A percentile compares a stretch with the other conserved stretches of the same genome.
Conservation (phyloP, 352 stramenopile genomes). For the Lagenidium giganteum region DNA sequence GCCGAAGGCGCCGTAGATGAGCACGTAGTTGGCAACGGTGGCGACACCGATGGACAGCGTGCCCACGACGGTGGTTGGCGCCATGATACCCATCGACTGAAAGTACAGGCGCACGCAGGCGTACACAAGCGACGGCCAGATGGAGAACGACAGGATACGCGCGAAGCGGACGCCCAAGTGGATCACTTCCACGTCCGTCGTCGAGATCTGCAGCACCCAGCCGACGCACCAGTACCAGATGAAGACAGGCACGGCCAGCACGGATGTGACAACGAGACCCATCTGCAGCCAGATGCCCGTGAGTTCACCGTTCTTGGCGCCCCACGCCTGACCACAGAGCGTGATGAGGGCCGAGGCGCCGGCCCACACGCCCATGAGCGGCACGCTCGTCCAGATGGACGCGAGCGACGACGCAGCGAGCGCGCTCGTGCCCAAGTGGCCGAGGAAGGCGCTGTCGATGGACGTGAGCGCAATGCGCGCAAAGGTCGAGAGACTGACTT, state of each 20-base stretch:
- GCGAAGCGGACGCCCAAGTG: conserved; percentile 60
- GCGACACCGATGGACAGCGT: conserved; percentile 61
- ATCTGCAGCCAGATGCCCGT: conserved; percentile 74
- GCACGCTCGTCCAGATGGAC: conserved; percentile 71
- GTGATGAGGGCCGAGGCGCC: conserved; percentile 68
- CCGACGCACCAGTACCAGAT: conserved; percentile 61
- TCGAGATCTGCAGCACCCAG: conserved; percentile 53
- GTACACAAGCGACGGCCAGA: conserved; percentile 74
- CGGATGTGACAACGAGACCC: conserved; percentile 36
- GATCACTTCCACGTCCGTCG: conserved; percentile 58
- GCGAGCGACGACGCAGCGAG: conserved; percentile 72
- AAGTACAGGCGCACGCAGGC: conserved; percentile 79
- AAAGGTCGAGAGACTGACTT: conserved; percentile 76
- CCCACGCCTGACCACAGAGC: conserved; percentile 72
- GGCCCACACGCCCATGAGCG: conserved; percentile 63
- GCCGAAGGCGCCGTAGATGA: conserved; percentile 39
- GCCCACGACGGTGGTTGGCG: conserved; percentile 64
- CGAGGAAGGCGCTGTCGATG: conserved; percentile 75
- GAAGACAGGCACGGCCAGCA: conserved; percentile 45
- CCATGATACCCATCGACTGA: conserved; percentile 79
- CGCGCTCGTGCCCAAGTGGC: conserved; percentile 61
- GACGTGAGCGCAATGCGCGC: conserved; percentile 72
- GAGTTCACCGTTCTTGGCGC: conserved; percentile 59
- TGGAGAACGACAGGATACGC: conserved; percentile 72
- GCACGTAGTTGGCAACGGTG: conserved; percentile 52